Percentiles rank a stretch among this genome's conserved stretches.
These are phyloP conservation scores for Zygotorulaspora mrakii DNA, from an alignment of 1,139 yeast species.

Conservation along the genomic window DNA sequence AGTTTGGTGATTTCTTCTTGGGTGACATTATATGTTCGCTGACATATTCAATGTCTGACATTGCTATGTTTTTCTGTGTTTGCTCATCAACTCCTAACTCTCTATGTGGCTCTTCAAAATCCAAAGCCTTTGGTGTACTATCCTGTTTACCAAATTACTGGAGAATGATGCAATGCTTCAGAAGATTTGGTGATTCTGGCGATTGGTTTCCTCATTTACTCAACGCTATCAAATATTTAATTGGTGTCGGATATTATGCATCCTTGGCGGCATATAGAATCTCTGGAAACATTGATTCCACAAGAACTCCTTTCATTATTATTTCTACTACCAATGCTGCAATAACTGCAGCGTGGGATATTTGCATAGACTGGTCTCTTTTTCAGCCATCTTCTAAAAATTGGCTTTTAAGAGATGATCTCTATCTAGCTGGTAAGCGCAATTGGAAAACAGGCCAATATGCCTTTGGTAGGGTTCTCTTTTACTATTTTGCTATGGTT, in stretches of 20 bases:
- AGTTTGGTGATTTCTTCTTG: constrained; percentile 85
- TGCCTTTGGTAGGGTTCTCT: constrained; percentile 47
- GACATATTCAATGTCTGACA: constrained; percentile 81
- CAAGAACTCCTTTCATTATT: constrained; percentile 60
- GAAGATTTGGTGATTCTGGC: constrained; percentile 91
- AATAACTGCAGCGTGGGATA: constrained; percentile 76
- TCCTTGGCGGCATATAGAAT: constrained; percentile 72
- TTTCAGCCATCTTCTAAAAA: constrained; percentile 62
- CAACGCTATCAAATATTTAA: constrained; percentile 73
- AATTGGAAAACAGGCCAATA: constrained; percentile 36
- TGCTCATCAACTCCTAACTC: constrained; percentile 48
- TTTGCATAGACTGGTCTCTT: constrained; percentile 93
- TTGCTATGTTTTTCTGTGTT: constrained; percentile 80
- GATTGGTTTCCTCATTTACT: constrained; percentile 97
- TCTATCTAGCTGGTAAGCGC: constrained; percentile 40
- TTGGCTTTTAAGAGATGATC: constrained; percentile 62
- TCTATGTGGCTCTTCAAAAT: constrained; percentile 75
- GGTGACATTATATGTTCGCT: constrained; percentile 89
- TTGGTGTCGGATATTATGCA: constrained; percentile 65
- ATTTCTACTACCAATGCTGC: constrained; percentile 74
- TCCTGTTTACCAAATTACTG: constrained; percentile 82
- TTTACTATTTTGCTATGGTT: constrained; percentile 72
- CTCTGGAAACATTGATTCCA: constrained; percentile 39
- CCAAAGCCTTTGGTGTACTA: constrained; percentile 77
- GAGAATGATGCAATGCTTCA: constrained; percentile 83